phyloP scores from a whole-genome alignment of 306 rosid genomes.

The Cucurbita argyrosperma region DNA sequence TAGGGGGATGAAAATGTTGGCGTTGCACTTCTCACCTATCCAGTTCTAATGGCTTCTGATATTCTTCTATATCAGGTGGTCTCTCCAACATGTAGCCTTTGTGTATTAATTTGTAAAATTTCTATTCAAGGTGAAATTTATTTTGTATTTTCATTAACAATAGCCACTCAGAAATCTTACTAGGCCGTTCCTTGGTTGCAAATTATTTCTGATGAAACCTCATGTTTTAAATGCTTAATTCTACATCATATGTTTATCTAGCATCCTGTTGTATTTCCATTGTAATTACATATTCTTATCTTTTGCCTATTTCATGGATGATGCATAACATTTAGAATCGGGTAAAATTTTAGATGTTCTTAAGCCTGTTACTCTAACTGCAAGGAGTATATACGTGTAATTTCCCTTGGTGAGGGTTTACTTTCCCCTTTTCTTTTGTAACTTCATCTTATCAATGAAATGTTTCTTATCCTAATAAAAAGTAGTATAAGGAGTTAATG shows the following conservation, averaged over 20 bases:
- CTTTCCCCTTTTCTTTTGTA: background rate
- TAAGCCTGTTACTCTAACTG: background rate
- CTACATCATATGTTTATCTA: background rate
- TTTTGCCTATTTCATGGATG: background rate
- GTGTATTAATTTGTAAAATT: background rate
- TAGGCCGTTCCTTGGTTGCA: background rate
- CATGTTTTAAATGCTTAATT: background rate
- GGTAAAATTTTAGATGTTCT: background rate
- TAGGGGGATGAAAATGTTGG: conserved; percentile 98
- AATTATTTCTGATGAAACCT: background rate
- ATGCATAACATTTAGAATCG: background rate
- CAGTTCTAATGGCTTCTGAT: conserved; percentile 98
- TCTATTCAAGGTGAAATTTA: background rate
- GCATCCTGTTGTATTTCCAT: background rate
- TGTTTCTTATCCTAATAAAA: background rate
- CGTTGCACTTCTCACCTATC: conserved; percentile 90
- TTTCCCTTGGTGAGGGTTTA: background rate
- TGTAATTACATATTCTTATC: background rate
- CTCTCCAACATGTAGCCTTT: conserved; percentile 10
- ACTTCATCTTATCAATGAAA: background rate
- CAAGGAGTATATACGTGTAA: background rate
- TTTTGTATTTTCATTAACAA: background rate
- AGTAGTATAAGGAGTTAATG: background rate
- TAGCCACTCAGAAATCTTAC: background rate
- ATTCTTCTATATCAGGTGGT: conserved; percentile 89